Percentiles rank a stretch among this genome's conserved stretches.
phyloP scores from a whole-genome alignment of 2,329 filamentous ascomycete genomes.

The Ophiocordyceps sinensis region DNA sequence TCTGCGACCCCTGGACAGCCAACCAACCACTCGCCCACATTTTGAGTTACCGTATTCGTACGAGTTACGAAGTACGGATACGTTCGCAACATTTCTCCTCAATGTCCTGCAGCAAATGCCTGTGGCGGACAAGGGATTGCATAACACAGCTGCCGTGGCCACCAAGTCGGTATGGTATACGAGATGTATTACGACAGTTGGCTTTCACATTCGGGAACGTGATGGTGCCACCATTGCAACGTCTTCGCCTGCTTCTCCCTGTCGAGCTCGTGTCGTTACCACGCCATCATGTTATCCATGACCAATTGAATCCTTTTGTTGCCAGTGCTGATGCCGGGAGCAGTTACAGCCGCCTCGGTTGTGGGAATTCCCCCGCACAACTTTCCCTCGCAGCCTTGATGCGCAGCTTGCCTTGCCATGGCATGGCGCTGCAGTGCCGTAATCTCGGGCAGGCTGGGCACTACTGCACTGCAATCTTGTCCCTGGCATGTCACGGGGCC shows the following conservation, averaged over 20 bases:
- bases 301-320: background rate
- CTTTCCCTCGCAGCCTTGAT: background rate
- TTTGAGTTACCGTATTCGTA: too few relatives aligned
- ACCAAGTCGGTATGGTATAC: background rate
- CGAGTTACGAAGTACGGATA: too few relatives aligned
- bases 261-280: background rate
- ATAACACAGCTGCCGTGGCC: background rate
- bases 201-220: background rate
- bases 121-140: background rate
- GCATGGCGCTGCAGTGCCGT: too few relatives aligned
- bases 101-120: background rate
- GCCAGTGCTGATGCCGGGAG: background rate
- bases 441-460: too few relatives aligned
- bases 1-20: too few relatives aligned
- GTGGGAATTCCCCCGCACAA: background rate
- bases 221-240: background rate
- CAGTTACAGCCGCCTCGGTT: background rate
- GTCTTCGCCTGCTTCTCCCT: background rate
- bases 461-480: background rate
- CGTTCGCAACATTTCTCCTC: background rate
- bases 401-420: background rate
- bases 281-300: background rate
- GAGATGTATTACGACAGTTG: background rate
- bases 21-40: too few relatives aligned
- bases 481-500: background rate